Base-by-base conservation (phyloP, 768 basidiomycete species). In the Leccinum uliginosum region DNA sequence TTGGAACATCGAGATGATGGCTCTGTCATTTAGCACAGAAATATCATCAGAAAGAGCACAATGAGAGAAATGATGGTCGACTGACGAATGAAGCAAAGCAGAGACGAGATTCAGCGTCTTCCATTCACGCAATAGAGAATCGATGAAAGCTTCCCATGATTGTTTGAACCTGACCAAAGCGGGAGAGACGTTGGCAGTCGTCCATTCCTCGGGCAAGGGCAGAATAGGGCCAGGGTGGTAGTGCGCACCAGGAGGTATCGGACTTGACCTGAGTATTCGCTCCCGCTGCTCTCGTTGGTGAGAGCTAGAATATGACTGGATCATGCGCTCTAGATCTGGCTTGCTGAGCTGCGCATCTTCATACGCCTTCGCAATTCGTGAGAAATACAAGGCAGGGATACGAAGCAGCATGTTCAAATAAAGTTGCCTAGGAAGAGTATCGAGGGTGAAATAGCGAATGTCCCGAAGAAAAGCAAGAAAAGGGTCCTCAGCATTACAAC, bases 331-430 rank as follows among this genome's bases (percentile, higher is more conserved):
- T 9, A 92, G 80, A 64, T 92, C 90, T 9, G 84, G 87, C 58
- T 78, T 78, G 65, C 87, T 88, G 51, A 92, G 80, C 53, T 91
- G 85, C 2, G 89, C 89, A 55, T 89, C 87, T 62, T 86, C 81
- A 60, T 90, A 91, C 26, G 91, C 81, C 49, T 82, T 79, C 3
- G 87, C 81, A 23, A 92, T 90, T 3, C 90, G 84, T 3, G 85
- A 81, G 70, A 91, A 92, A 65, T 92, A 92, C 63, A 91, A 75
- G 0, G 86, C 80, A 2, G 90, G 91, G n/a, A 92, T 78, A 15
- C 84, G 80, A 17, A 91, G 76, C 8, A 91, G 80, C 26, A 73
- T 44, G 47, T 73, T 69, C 45, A 80, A 68, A 61, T 82, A 82
- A 0, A 70, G 26, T 59, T 79, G 76, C 23, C 79, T 71, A 0